Base-by-base conservation (phyloP, 495 filamentous ascomycete species). In the Neurospora pannonica region DNA sequence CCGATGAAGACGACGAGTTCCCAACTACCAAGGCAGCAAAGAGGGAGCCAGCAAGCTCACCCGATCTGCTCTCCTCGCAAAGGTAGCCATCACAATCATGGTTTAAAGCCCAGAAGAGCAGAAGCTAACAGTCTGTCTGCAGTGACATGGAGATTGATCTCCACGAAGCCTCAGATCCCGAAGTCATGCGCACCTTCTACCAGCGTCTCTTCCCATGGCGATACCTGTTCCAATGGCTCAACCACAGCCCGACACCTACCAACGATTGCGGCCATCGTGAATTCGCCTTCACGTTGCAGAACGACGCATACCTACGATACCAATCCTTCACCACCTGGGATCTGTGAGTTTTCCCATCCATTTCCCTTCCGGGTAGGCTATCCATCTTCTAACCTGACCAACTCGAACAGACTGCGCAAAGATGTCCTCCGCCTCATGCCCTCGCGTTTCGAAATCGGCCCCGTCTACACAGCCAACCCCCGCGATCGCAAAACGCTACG, bases 211-310 rank as follows among this genome's bases (percentile, higher is more conserved):
- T 98, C 80, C 96, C 96, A 9, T 99, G 97, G 85, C 91, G 96
- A 39, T 91, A 93, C 76, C 90, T 98, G 34, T 98, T 98, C 84
- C 95, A 98, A 82, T 99, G 96, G 96, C 89, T 99, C 21, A 98
- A 98, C 79, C 96, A 99, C 81, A 93, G 92, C 67, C 90, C 94
- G 37, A 87, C 89, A 7, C 96, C 97, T 0, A 90, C 91, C 3
- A 90, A 90, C 74, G 95, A 98, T 79, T 98, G 98, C 81, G 89
- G 87, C 17, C 93, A 98, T 79, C 92, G 96, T 71, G 96, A 99
- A 80, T 98, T 99, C 79, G 93, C 94, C 21, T 93, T 99, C 77
- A 97, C 94, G 4, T 84, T 98, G 21, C 92, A 92, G 75, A 94
- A 93, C 77, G 94, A 97, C 75, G 92, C 93, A 31, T 97, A 97